Evolutionary conservation across 352 stramenopile species (phyloP).

Genomic region (Bremia lactucae): DNA sequence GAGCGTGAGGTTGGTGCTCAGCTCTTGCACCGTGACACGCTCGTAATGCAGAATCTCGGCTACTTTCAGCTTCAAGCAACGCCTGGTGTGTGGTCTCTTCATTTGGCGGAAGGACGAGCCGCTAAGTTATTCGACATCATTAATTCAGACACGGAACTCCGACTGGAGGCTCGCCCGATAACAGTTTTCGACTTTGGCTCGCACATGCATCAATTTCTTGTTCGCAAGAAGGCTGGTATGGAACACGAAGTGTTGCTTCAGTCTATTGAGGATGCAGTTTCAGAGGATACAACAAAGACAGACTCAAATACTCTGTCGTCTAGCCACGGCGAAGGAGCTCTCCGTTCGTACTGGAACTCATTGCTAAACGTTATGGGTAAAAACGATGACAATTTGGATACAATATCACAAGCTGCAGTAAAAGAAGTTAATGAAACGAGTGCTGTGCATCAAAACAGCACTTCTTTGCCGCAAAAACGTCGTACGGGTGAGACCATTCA

Average conservation of each 20-base stretch:
- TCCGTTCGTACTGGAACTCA: constrained; percentile 64
- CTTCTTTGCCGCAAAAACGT: constrained; percentile 13
- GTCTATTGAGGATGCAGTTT: constrained; percentile 15
- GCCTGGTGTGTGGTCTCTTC: constrained; percentile 90
- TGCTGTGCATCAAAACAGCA: constrained; percentile 2
- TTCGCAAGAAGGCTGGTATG: constrained; percentile 86
- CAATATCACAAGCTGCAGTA: constrained; percentile 7
- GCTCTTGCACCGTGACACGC: constrained; percentile 85
- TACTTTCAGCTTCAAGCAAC: constrained; percentile 98
- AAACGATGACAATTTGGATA: constrained; percentile 7
- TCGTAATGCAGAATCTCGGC: constrained; percentile 99
- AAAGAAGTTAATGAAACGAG: constrained; percentile 6
- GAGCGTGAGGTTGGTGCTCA: constrained; percentile 50
- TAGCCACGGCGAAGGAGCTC: constrained; percentile 32
- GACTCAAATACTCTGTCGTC: constrained; percentile 21
- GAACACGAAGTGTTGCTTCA: constrained; percentile 64
- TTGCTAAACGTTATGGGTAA: constrained; percentile 63
- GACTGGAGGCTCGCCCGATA: constrained; percentile 29
- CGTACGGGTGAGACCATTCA: constrained; percentile 91
- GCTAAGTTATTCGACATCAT: constrained; percentile 76
- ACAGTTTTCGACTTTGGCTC: constrained; percentile 84
- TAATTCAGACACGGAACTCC: constrained; percentile 30
- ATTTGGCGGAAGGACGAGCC: constrained; percentile 75
- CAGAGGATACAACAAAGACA: constrained; percentile 3
- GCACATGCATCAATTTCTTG: constrained; percentile 77